Evolutionary conservation across 306 rosid genomes (phyloP), one percentile per base, ranked within the genome.

Genomic region (Delonix regia): DNA sequence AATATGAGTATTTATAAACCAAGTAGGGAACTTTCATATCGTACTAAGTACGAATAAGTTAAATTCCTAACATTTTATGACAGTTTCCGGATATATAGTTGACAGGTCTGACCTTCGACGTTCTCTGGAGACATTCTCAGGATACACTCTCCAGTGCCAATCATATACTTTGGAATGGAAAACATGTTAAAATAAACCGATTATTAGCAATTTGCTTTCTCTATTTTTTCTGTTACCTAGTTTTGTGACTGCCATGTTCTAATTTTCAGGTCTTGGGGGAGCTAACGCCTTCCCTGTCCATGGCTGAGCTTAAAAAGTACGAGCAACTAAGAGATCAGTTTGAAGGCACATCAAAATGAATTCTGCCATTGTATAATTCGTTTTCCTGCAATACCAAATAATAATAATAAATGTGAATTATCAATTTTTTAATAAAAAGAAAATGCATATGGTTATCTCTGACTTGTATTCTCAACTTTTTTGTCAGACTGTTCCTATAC

Each of bases 251-350:
- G 75, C 33, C 41, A 73, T 85, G 51, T 80, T 56, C 73, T 63
- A 36, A 69, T 66, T 56, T 85, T 57, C 88, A 92, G 98, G 98
- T 91, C 78, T 85, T 92, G 16, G 84, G 62, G 41, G 96, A 92
- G 71, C 84, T 92, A 14, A 73, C 92, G 22, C 98, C 98, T 57
- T 95, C 98, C 11, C 91, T 92, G 41, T 92, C 99, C 24, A 77
- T 78, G 83, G 81, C 91, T 3, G 96, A 95, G 84, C 92, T 95
- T 39, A 86, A 87, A 86, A 95, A 91, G 81, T 91, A 92, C 12
- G 98, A 95, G 85, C 71, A 69, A 74, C 93, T 92, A 69, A 87
- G 99, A 66, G 93, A 91, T 83, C 99, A 90, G 80, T 92, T 94
- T 81, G 95, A 92, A 91, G 97, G 99, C 76, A 61, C 87, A 69